Base-by-base conservation (phyloP, 2,329 filamentous ascomycete genomes). In the Colletotrichum cuscutae region DNA sequence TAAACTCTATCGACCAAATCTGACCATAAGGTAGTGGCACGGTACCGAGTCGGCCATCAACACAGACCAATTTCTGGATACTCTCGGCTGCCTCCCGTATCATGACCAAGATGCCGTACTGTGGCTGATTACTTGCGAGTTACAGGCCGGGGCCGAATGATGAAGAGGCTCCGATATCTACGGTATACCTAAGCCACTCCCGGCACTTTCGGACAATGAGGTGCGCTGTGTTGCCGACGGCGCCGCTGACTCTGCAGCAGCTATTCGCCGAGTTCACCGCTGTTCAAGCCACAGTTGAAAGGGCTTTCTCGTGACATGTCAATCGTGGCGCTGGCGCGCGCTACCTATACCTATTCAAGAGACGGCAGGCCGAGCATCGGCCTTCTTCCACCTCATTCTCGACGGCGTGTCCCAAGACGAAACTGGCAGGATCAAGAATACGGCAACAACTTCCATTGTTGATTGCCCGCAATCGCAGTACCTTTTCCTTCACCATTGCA, bases 1-100 rank as follows among this genome's bases (percentile, higher is more conserved):
- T 19, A 63, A 49, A 26, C 65, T 72, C 46, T 60, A 46, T 54
- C 52, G 58, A 62, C 28, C 56, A 12, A 42, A 53, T 32, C 49
- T 54, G 56, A 28, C 32, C 15, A 13, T 22, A 35, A 12, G 32
- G 32, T 11, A 22, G 19, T 49, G 7, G 42, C 42, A 49, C 42
- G 19, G 42, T n/a, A 9, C 42, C 42, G 19, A 11, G 42, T 49
- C 42, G 42, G 42, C 42, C n/a, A 22, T 49, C 8, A 22, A n/a
- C 19, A 22, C 1, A n/a, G 19, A 19, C 37, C 37, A 49, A 8
- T 22, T 19, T 6, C n/a, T 11, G 42, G n/a, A 49, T 22, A 19
- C 7, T 9, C 19, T 19, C n/a, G 42, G 42, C 42, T 52, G 60
- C 42, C 26, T 22, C 28, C 11, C 42, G 11, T 13, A 22, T 32